Evolutionary conservation across 2,329 filamentous ascomycete genomes (phyloP).

Genomic region (Dendrostoma leiphaemia): DNA sequence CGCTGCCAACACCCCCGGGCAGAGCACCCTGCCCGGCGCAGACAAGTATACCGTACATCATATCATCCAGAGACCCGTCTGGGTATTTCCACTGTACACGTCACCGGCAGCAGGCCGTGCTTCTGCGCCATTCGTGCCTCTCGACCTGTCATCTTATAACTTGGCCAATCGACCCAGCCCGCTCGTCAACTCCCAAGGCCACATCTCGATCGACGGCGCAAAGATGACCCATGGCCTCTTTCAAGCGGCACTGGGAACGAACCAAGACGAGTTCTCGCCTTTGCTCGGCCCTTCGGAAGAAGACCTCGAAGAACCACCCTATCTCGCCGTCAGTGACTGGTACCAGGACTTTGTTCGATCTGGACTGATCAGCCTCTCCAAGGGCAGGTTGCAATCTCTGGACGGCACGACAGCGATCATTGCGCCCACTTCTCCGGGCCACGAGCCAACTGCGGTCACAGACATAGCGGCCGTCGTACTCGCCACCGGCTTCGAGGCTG

Average conservation of each 20-base stretch:
- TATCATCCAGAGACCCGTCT: conserved; percentile 66
- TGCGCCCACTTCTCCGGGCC: conserved; percentile 15
- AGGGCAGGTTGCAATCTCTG: conserved; percentile 44
- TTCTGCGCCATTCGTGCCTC: conserved; percentile 64
- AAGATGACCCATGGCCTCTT: conserved; percentile 51
- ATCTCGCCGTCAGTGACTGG: conserved; percentile 67
- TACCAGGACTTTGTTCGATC: conserved; percentile 74
- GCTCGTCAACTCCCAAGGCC: conserved; percentile 62
- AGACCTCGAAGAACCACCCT: conserved; percentile 53
- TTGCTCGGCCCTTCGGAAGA: conserved; percentile 37
- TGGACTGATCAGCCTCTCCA: conserved; percentile 52
- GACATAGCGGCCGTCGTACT: conserved; percentile 67
- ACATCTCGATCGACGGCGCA: conserved; percentile 59
- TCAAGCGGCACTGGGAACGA: conserved; percentile 45
- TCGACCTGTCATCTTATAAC: conserved; percentile 74
- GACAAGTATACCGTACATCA: conserved; percentile 63
- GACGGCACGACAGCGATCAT: conserved; percentile 35
- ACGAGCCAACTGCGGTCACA: conserved; percentile 36
- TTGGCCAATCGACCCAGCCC: conserved; percentile 58
- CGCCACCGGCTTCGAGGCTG: conserved; percentile 72
- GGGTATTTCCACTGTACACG: conserved; percentile 64
- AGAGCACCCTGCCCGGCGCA: conserved; percentile 37
- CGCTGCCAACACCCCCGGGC: conserved; percentile 50
- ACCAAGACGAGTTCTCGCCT: conserved; percentile 51
- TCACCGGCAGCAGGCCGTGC: conserved; percentile 51